A percentile compares a stretch with the other conserved stretches of the same genome.
Conservation (phyloP, 108 stramenopile species). For the Pseudonitzschia multistriata region DNA sequence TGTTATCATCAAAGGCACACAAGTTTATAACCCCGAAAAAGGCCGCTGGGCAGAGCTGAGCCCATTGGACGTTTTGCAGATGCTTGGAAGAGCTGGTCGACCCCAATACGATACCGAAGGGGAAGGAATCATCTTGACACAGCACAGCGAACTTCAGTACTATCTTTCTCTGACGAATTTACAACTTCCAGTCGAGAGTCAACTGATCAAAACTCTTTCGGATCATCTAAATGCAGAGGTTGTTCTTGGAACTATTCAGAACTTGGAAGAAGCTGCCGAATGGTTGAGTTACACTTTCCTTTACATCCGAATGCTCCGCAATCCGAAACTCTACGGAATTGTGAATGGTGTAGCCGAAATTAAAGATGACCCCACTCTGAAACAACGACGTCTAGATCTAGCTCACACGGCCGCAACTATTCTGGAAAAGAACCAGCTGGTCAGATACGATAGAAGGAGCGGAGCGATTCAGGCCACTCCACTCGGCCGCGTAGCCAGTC, state of each 20-base stretch:
- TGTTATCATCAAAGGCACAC: slow-evolving; percentile 99
- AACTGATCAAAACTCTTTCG: slow-evolving; percentile 92
- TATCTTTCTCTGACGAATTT: slow-evolving; percentile 97
- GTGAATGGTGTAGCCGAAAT: slow-evolving; percentile 53
- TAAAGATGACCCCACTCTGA: slow-evolving; percentile 85
- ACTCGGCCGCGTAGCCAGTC: slow-evolving; percentile 95
- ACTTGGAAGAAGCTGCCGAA: slow-evolving; percentile 89
- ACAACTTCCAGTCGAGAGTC: slow-evolving; percentile 99
- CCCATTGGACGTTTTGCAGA: slow-evolving; percentile 97
- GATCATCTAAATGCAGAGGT: slow-evolving; percentile 98
- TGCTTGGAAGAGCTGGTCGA: slow-evolving; percentile 99
- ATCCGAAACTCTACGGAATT: slow-evolving; percentile 92
- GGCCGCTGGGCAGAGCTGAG: slow-evolving; percentile 98
- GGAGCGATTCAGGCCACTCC: slow-evolving; percentile 91
- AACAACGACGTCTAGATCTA: slow-evolving; percentile 88
- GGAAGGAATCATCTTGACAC: slow-evolving; percentile 98
- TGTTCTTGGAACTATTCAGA: slow-evolving; percentile 91
- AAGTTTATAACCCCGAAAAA: slow-evolving; percentile 97
- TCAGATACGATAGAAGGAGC: slow-evolving; percentile 92
- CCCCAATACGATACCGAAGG: slow-evolving; percentile 98
- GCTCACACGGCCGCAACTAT: slow-evolving; percentile 89
- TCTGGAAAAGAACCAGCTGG: slow-evolving; percentile 90
- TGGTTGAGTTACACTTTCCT: slow-evolving; percentile 99
- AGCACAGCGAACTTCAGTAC: slow-evolving; percentile 97
- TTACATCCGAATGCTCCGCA: slow-evolving; percentile 96